A percentile compares a stretch with the other conserved stretches of the same genome.
These are phyloP conservation scores for Leucocoprinus leucothites DNA, from an alignment of 768 basidiomycete genomes.

Conservation along the genomic window DNA sequence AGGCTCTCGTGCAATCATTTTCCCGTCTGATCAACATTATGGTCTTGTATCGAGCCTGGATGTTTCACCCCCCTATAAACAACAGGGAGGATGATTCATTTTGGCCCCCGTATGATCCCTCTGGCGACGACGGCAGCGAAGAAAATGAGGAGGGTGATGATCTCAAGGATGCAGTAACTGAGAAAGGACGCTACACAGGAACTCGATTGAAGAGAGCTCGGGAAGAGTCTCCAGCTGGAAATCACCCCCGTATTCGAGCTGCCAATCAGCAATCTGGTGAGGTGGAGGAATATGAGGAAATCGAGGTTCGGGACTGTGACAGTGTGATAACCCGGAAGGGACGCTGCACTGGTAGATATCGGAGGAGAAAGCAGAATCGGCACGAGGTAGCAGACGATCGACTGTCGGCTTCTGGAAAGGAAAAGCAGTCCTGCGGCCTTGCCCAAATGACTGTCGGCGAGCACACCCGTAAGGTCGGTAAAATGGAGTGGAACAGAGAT, in stretches of 20 bases:
- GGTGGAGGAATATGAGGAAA: neutral
- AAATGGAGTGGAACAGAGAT: conserved; percentile 6
- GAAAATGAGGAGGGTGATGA: neutral
- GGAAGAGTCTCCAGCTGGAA: neutral
- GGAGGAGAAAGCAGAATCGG: conserved; percentile 1
- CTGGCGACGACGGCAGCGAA: neutral
- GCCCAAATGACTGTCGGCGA: neutral
- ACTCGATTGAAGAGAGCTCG: neutral
- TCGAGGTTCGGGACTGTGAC: neutral
- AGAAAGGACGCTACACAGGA: conserved; percentile 1
- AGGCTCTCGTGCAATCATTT: conserved; percentile 4
- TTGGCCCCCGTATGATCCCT: conserved; percentile 6
- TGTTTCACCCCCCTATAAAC: neutral
- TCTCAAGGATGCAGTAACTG: conserved; percentile 3
- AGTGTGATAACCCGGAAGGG: neutral
- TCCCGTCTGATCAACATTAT: neutral
- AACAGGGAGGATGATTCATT: neutral
- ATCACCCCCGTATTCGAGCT: neutral
- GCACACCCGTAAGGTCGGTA: conserved; percentile 7
- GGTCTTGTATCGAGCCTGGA: conserved; percentile 2
- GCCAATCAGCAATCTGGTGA: neutral
- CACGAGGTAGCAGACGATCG: neutral
- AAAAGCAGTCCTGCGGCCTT: neutral
- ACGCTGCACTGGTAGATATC: neutral
- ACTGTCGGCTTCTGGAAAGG: neutral